Evolutionary conservation across 163 green algal species (phyloP).

Genomic region (Prototheca cutis): DNA sequence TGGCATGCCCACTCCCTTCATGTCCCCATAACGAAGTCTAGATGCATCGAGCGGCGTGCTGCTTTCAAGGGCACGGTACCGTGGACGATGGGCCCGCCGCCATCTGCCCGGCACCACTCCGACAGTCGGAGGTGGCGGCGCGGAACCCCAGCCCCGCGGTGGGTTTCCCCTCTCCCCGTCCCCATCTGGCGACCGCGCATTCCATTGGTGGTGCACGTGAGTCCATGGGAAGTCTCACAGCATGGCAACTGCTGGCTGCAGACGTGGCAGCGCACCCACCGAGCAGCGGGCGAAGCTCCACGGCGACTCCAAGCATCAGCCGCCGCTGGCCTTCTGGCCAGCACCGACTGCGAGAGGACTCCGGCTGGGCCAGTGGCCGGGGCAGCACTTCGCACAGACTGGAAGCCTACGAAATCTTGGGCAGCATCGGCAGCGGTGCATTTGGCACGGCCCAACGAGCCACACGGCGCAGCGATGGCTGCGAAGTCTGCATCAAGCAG

Average conservation of each 20-base stretch:
- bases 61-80: too few relatives aligned
- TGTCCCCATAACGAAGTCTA: background rate
- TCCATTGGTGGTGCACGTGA: too few relatives aligned
- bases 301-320: background rate
- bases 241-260: slow-evolving; percentile 17
- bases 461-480: slow-evolving; percentile 12
- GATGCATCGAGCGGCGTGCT: too few relatives aligned
- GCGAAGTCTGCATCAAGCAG: slow-evolving; percentile 18
- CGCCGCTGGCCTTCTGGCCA: background rate
- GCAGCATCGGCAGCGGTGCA: slow-evolving; percentile 30
- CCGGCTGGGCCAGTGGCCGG: too few relatives aligned
- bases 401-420: slow-evolving; percentile 18
- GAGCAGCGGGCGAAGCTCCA: background rate
- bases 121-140: too few relatives aligned
- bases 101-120: too few relatives aligned
- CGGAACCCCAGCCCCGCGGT: too few relatives aligned
- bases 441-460: slow-evolving; percentile 31
- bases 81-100: too few relatives aligned
- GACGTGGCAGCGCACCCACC: slow-evolving; percentile 9
- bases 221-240: slow-evolving; percentile 14
- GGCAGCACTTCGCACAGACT: background rate
- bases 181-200: too few relatives aligned
- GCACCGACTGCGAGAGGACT: too few relatives aligned
- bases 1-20: background rate
- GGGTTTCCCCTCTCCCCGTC: background rate